Evolutionary conservation across 352 stramenopile species (phyloP), one percentile per base, ranked within the genome.

Genomic region (Globisporangium lucens): DNA sequence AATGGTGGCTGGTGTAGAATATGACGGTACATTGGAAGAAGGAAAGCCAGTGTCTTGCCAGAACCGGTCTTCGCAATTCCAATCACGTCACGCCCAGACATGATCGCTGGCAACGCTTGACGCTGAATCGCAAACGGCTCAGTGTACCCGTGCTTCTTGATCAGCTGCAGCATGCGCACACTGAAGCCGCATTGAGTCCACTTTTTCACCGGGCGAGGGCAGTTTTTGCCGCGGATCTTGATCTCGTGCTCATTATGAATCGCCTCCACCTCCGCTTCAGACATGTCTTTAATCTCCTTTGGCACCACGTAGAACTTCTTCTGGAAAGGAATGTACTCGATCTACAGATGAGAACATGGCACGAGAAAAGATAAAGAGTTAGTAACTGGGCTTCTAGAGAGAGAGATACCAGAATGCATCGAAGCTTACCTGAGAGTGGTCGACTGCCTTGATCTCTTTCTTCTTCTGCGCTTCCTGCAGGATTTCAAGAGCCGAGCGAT

Each of bases 261-360:
- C 22, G 71, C 68, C 51, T 88, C 83, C 4, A 96, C 79, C 61
- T 98, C 83, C 43, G 97, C 87, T 6, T 94, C 83, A 1, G 87
- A 89, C 56, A 99, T 76, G 29, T 83, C 76, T 38, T 94, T 94
- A 63, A 99, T 89, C 47, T 95, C 89, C 53, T 93, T 91, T 15
- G 97, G 97, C 20, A 98, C 89, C 17, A 99, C 93, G 71, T 99
- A 99, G 41, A 99, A 97, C 72, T 99, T 99, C 84, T 99, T 99
- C 56, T 98, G 90, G 70, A 99, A 98, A 9, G 88, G 69, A 15
- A 99, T 76, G 70, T 99, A 99, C 38, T 98, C 93, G 24, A 99
- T 91, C 69, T 90, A 20, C 30, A 63, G 29, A 17, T 51, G 15
- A 61, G 5, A 60, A 20, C 30, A 69, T 12, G 53, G 46, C 29